phyloP scores from a whole-genome alignment of 139 green algal genomes.

The Chlorella vulgaris region DNA sequence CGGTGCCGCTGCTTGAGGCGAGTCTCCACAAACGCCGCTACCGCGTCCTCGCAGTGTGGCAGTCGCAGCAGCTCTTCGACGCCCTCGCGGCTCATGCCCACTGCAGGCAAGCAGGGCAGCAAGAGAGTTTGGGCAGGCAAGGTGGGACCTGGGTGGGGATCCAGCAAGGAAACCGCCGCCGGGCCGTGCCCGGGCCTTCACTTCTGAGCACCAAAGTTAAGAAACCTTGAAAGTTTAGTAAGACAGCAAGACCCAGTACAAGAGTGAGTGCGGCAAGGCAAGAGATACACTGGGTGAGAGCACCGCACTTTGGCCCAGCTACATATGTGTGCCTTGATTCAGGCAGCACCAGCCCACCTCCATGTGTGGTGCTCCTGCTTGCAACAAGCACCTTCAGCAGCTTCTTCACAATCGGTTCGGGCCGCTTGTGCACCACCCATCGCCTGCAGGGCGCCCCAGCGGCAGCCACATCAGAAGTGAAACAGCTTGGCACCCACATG shows the following conservation, averaged over 20 bases:
- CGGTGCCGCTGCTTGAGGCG: not conserved
- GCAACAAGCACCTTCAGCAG: not conserved
- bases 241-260: too few relatives aligned
- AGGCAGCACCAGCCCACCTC: not conserved
- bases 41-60: not conserved
- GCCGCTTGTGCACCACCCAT: not conserved
- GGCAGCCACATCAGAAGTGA: not conserved
- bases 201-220: too few relatives aligned
- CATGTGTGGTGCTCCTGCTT: not conserved
- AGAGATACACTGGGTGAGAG: too few relatives aligned
- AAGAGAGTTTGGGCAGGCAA: not conserved
- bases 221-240: too few relatives aligned
- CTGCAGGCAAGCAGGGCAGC: not conserved
- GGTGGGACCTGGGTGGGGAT: not conserved
- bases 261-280: too few relatives aligned
- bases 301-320: too few relatives aligned
- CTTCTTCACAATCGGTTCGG: conserved; percentile 16
- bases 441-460: not conserved
- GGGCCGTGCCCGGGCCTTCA: too few relatives aligned
- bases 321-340: too few relatives aligned
- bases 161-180: not conserved
- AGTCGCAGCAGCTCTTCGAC: not conserved
- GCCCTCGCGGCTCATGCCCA: conserved; percentile 4
- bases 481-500: not conserved
- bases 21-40: not conserved